phyloP scores from a whole-genome alignment of 2,329 filamentous ascomycete genomes.

The Akanthomyces lecanii region DNA sequence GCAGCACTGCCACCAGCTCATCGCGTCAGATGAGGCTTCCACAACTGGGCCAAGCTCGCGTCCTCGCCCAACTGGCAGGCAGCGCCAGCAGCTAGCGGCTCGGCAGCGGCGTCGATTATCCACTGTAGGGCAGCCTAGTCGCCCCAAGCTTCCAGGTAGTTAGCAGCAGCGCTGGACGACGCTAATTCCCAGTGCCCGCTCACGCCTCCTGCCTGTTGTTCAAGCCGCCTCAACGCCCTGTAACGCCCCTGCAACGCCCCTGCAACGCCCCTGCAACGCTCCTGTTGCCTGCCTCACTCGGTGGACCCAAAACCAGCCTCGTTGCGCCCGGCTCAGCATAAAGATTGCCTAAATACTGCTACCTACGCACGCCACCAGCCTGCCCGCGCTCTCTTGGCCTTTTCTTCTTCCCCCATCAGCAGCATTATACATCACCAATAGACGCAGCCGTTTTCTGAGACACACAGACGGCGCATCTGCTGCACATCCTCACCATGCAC shows the following conservation, averaged over 20 bases:
- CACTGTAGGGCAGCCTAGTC: not conserved
- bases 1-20: too few relatives aligned
- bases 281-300: too few relatives aligned
- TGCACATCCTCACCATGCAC: constrained; percentile 10
- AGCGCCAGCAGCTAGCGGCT: not conserved
- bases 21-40: too few relatives aligned
- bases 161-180: too few relatives aligned
- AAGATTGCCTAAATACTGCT: not conserved
- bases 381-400: not conserved
- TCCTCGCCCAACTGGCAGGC: too few relatives aligned
- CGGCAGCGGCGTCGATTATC: not conserved
- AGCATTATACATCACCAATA: not conserved
- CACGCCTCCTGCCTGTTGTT: too few relatives aligned
- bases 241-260: too few relatives aligned
- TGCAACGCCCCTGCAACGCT: too few relatives aligned
- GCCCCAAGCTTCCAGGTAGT: not conserved
- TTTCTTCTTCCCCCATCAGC: not conserved
- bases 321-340: not conserved
- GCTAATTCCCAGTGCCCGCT: too few relatives aligned
- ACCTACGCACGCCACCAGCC: not conserved
- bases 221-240: too few relatives aligned
- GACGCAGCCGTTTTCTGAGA: not conserved
- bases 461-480: not conserved
- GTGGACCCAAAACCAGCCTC: not conserved
- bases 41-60: too few relatives aligned